These are phyloP conservation scores for Botrytis paeoniae DNA, from an alignment of 2,329 filamentous ascomycete species.

Conservation along the genomic window DNA sequence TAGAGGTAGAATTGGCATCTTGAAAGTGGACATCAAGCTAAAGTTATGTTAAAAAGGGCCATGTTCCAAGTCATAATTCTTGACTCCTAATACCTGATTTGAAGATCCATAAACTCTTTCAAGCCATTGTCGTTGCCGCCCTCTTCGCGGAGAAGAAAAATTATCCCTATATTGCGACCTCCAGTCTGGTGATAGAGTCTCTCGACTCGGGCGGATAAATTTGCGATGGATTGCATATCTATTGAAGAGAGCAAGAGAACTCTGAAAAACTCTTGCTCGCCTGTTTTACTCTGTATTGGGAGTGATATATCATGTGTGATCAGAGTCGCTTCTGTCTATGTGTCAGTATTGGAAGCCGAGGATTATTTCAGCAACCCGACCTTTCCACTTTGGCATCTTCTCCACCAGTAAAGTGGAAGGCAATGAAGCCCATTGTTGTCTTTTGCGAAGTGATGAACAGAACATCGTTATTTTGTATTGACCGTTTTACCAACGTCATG, in stretches of 20 bases:
- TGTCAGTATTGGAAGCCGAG: slow-evolving; percentile 17
- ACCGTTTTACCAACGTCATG: not conserved
- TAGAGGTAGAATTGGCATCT: slow-evolving; percentile 36
- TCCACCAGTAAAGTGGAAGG: slow-evolving; percentile 31
- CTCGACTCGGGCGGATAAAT: slow-evolving; percentile 34
- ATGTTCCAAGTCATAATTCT: not conserved
- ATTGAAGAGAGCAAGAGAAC: slow-evolving; percentile 34
- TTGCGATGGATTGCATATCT: slow-evolving; percentile 25
- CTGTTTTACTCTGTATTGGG: slow-evolving; percentile 25
- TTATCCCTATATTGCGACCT: slow-evolving; percentile 34
- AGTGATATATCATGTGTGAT: slow-evolving; percentile 36
- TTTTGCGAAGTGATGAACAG: slow-evolving; percentile 36
- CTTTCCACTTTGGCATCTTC: slow-evolving; percentile 35
- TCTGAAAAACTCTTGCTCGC: slow-evolving; percentile 26
- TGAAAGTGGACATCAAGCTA: slow-evolving; percentile 33
- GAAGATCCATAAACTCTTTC: slow-evolving; percentile 33
- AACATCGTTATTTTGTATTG: slow-evolving; percentile 30
- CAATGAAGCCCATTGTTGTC: slow-evolving; percentile 33
- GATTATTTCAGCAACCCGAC: slow-evolving; percentile 22
- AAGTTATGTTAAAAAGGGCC: slow-evolving; percentile 14
- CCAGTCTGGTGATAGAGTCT: slow-evolving; percentile 36
- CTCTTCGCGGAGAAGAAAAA: slow-evolving; percentile 36
- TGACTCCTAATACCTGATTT: slow-evolving; percentile 30
- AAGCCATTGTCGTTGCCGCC: slow-evolving; percentile 26
- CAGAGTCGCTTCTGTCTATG: slow-evolving; percentile 29